Evolutionary conservation across 176 grass and related monocot species (phyloP).

Genomic region (Ensete ventricosum): DNA sequence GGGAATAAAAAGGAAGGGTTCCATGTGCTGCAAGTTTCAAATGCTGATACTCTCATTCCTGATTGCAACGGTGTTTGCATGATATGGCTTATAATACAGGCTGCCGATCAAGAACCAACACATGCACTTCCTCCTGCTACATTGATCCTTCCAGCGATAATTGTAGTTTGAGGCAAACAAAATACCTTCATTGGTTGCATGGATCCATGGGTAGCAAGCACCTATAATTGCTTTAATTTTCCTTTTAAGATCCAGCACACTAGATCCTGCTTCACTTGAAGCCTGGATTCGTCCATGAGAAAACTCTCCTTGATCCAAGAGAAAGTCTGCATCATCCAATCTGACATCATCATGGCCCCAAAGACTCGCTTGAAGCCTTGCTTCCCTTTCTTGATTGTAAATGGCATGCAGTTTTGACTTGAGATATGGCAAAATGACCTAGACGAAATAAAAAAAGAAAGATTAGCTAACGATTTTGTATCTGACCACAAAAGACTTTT

Average conservation of each 20-base stretch:
- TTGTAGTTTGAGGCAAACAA: slow-evolving; percentile 11
- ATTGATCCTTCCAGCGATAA: background rate
- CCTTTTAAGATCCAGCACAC: slow-evolving; percentile 54
- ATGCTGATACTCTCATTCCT: background rate
- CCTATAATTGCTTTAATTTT: slow-evolving; percentile 51
- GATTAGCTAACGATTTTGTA: background rate
- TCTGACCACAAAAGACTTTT: background rate
- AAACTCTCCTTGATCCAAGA: slow-evolving; percentile 58
- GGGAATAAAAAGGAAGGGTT: no score
- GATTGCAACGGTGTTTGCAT: background rate
- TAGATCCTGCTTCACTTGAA: slow-evolving; percentile 39
- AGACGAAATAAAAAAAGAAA: slow-evolving; percentile 5
- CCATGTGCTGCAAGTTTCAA: no score
- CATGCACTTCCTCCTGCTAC: background rate
- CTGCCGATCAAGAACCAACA: background rate
- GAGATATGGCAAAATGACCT: slow-evolving; percentile 98
- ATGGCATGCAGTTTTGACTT: slow-evolving; percentile 86
- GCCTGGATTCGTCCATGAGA: slow-evolving; percentile 35
- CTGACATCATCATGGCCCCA: slow-evolving; percentile 72
- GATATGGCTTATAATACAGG: background rate
- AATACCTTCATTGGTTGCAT: slow-evolving; percentile 91
- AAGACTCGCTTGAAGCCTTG: slow-evolving; percentile 93
- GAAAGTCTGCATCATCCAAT: slow-evolving; percentile 57
- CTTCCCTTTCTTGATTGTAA: slow-evolving; percentile 97
- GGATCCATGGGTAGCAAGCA: slow-evolving; percentile 98